phyloP scores from a whole-genome alignment of 2,329 filamentous ascomycete genomes.

The Cladophialophora chaetospira region DNA sequence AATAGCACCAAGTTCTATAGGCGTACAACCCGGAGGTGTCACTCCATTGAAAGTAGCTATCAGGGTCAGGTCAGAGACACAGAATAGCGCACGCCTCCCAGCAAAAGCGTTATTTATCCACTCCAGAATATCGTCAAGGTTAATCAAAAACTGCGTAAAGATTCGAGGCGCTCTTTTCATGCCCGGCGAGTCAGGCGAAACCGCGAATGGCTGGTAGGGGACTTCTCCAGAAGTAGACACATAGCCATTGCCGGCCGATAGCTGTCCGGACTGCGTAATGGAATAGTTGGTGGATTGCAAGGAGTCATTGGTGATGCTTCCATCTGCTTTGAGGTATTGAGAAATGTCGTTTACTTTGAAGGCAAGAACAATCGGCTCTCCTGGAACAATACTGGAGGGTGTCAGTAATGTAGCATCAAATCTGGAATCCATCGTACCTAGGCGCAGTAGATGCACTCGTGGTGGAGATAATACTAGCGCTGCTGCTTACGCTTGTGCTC shows the following conservation, averaged over 20 bases:
- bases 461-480: not conserved
- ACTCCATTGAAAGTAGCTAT: constrained; percentile 20
- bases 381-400: not conserved
- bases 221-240: constrained; percentile 23
- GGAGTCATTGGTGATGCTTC: constrained; percentile 20
- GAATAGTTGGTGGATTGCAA: constrained; percentile 15
- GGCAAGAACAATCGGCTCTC: constrained; percentile 10
- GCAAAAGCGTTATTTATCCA: constrained; percentile 27
- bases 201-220: constrained; percentile 19
- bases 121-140: constrained; percentile 11
- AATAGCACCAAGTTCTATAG: constrained; percentile 11
- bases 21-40: constrained; percentile 18
- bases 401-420: not conserved
- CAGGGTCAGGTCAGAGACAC: constrained; percentile 18
- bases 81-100: constrained; percentile 26
- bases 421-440: constrained; percentile 13
- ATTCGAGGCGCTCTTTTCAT: constrained; percentile 13
- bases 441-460: constrained; percentile 8
- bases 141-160: constrained; percentile 22
- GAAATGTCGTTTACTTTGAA: constrained; percentile 6
- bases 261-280: constrained; percentile 20
- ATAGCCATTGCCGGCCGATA: constrained; percentile 19
- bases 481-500: constrained; percentile 10
- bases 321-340: constrained; percentile 20
- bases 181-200: constrained; percentile 5